A percentile compares a stretch with the other conserved stretches of the same genome.
phyloP scores from a whole-genome alignment of 768 basidiomycete genomes.

The Mycena rebaudengoi region DNA sequence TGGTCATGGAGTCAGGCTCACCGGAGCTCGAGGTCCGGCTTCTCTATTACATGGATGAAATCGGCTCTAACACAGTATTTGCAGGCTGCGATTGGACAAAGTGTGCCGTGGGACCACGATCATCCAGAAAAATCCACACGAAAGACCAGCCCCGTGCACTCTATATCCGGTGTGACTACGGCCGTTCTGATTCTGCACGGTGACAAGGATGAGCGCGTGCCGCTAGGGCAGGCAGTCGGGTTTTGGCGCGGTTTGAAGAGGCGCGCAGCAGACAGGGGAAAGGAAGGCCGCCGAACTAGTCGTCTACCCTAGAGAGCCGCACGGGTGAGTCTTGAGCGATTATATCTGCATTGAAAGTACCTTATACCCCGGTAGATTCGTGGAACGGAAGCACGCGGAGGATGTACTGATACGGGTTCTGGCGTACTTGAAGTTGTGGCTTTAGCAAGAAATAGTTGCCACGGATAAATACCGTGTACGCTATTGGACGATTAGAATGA shows the following conservation, averaged over 20 bases:
- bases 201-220: constrained; percentile 61
- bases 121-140: constrained; percentile 21
- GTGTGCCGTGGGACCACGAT: constrained; percentile 41
- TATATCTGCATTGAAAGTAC: neutral
- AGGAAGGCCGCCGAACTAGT: constrained; percentile 40
- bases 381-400: constrained; percentile 42
- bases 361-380: constrained; percentile 32
- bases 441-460: constrained; percentile 27
- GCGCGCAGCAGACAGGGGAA: constrained; percentile 38
- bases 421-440: constrained; percentile 36
- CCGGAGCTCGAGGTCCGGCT: constrained; percentile 43
- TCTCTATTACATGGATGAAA: neutral
- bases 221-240: constrained; percentile 45
- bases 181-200: constrained; percentile 62
- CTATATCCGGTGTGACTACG: constrained; percentile 48
- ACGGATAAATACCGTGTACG: constrained; percentile 17
- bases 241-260: constrained; percentile 43
- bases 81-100: constrained; percentile 41
- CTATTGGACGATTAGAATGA: constrained; percentile 4
- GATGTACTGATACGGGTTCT: constrained; percentile 40
- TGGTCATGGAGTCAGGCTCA: constrained; percentile 46
- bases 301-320: constrained; percentile 45
- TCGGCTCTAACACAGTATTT: constrained; percentile 7
- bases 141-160: constrained; percentile 42
- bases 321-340: constrained; percentile 39